phyloP scores from a whole-genome alignment of 1,139 yeast species.

The Geotrichum carabidarum region DNA sequence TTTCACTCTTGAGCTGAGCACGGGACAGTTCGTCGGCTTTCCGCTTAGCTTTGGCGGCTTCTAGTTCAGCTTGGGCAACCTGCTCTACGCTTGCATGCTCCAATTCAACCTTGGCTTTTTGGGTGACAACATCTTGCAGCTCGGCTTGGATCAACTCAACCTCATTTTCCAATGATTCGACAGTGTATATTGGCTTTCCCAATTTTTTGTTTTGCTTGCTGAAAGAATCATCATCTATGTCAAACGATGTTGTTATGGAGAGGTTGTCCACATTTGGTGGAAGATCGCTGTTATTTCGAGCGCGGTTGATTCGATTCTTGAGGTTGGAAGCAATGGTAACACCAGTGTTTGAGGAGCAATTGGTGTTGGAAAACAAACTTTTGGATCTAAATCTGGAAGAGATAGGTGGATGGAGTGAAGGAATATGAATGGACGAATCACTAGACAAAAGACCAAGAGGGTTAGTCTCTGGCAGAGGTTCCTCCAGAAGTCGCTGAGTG shows the following conservation, averaged over 20 bases:
- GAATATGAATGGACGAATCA: conserved; percentile 11
- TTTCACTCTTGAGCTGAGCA: conserved; percentile 46
- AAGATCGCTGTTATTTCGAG: neutral
- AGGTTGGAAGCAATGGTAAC: conserved; percentile 1
- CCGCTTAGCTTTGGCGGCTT: conserved; percentile 43
- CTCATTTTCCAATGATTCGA: conserved; percentile 47
- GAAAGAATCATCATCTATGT: neutral
- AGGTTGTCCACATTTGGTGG: neutral
- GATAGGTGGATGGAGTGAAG: conserved; percentile 4
- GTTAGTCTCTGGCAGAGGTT: conserved; percentile 21
- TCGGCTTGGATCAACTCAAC: conserved; percentile 50
- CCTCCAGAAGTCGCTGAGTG: conserved; percentile 27
- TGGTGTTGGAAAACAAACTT: conserved; percentile 11
- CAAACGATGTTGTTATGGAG: neutral
- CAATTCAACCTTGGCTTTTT: conserved; percentile 39
- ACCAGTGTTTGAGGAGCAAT: neutral
- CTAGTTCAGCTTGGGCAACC: conserved; percentile 41
- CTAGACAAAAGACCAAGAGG: conserved; percentile 6
- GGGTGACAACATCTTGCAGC: conserved; percentile 41
- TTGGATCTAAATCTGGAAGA: conserved; percentile 10
- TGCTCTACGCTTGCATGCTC: conserved; percentile 45
- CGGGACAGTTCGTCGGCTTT: conserved; percentile 49
- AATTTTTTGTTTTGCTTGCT: conserved; percentile 10
- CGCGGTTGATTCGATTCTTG: conserved; percentile 2
- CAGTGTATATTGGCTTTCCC: conserved; percentile 36